Evolutionary conservation across 2,329 filamentous ascomycete species (phyloP), one percentile per base, ranked within the genome.

Genomic region (Epichloe coenophiala): DNA sequence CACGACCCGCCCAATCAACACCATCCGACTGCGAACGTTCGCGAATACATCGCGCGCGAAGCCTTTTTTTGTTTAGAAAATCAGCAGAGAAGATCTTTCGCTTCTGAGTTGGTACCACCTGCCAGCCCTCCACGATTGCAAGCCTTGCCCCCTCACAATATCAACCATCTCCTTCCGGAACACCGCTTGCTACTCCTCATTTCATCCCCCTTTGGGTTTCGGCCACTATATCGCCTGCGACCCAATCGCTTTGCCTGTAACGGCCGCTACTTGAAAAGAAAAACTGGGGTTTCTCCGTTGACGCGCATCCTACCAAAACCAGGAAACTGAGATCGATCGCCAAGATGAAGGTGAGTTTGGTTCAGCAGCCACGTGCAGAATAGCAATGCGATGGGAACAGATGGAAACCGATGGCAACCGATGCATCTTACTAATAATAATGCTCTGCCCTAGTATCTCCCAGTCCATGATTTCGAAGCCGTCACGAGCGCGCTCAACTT

Each of bases 401-500:
- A 17, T 23, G 13, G 12, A 3, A 21, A 21, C 19, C n/a, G n/a
- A 17, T 23, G 21, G 5, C 5, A 40, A 33, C 13, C 9, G 15
- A 23, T 19, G 8, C 17, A 11, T n/a, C 27, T 23, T 36, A 4
- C 31, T 35, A 38, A 51, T 55, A 38, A 55, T 53, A 23, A 3
- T 6, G 9, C 7, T 23, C 13, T 23, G 15, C 37, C 36, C 8
- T 54, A 98, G 91, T 98, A 94, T 69, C 77, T 98, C 61, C 89
- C 91, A 54, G 79, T 95, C 56, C 84, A 83, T 68, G 86, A 94
- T 58, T 90, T 97, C 64, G 90, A 97, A 68, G 82, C 86, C 67
- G 86, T 97, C 58, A 91, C 89, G 54, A 85, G 85, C 70, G 87
- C 91, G 56, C 81, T 98, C 64, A 97, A 95, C 65, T 97, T 97